Conservation (phyloP, 176 grass and related monocot genomes). For the Oryza nivara region DNA sequence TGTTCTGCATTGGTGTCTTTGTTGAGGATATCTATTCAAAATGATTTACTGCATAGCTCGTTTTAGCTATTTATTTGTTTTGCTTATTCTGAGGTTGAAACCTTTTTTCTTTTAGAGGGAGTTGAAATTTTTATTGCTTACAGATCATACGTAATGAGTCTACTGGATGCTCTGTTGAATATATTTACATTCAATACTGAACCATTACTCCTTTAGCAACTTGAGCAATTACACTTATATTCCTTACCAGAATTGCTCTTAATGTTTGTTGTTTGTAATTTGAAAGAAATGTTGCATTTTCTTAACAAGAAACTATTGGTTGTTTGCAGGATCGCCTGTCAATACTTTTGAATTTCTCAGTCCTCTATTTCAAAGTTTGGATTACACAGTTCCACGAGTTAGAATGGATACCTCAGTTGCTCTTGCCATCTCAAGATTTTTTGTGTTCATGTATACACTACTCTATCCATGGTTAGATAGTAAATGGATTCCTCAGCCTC, state of each 20-base stretch:
- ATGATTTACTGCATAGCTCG: conserved; percentile 5
- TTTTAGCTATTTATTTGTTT: not conserved
- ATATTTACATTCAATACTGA: conserved; percentile 1
- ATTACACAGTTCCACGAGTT: conserved; percentile 60
- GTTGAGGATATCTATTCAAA: not conserved
- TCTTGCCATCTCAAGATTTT: conserved; percentile 64
- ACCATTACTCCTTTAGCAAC: conserved; percentile 18
- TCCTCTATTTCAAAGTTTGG: conserved; percentile 86
- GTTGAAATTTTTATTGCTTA: not conserved
- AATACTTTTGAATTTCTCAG: conserved; percentile 83
- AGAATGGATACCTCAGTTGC: conserved; percentile 55
- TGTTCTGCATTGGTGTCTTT: not conserved
- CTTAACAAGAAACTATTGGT: conserved; percentile 21
- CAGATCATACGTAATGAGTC: not conserved
- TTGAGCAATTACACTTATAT: not conserved
- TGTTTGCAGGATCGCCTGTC: conserved; percentile 68
- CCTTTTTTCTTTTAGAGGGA: not conserved
- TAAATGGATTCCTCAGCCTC: conserved; percentile 78
- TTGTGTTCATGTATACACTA: conserved; percentile 62
- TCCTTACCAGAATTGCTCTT: not conserved
- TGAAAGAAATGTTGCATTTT: conserved; percentile 11
- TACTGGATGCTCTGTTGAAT: not conserved
- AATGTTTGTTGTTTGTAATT: not conserved
- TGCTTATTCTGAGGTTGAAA: not conserved
- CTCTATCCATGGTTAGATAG: conserved; percentile 77